Evolutionary conservation across 352 stramenopile genomes (phyloP).

Genomic region (Phytophthora pluvialis): DNA sequence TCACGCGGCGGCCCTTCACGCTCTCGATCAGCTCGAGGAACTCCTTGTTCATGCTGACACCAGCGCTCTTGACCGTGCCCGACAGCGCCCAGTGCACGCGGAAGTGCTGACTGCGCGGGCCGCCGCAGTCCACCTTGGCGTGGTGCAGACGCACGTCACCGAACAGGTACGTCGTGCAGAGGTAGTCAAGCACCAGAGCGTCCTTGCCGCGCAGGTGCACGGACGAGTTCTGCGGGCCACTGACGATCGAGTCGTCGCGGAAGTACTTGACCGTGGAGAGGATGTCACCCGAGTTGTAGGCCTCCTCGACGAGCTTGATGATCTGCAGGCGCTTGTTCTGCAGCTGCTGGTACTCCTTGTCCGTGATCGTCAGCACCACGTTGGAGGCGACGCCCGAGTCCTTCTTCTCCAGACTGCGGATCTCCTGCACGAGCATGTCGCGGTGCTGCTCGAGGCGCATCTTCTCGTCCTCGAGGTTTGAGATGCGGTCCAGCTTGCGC

Average conservation of each 20-base stretch:
- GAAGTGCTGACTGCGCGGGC: conserved; percentile 85
- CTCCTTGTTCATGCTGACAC: conserved; percentile 89
- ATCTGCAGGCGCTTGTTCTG: conserved; percentile 80
- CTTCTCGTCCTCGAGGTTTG: conserved; percentile 88
- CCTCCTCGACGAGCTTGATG: conserved; percentile 81
- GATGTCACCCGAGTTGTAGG: conserved; percentile 85
- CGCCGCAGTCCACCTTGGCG: conserved; percentile 84
- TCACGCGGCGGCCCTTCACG: conserved; percentile 77
- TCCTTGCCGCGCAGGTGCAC: conserved; percentile 84
- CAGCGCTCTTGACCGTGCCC: conserved; percentile 74
- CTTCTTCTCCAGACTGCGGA: conserved; percentile 83
- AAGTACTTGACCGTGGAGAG: conserved; percentile 80
- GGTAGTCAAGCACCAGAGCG: conserved; percentile 85
- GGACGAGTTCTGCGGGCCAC: conserved; percentile 84
- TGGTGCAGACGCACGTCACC: conserved; percentile 77
- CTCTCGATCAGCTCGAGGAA: conserved; percentile 88
- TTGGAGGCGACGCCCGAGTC: conserved; percentile 53
- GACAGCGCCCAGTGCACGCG: conserved; percentile 87
- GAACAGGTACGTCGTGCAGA: conserved; percentile 88
- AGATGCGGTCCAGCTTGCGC: conserved; percentile 88
- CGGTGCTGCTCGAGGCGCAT: conserved; percentile 87
- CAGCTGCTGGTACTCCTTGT: conserved; percentile 81
- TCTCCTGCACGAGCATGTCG: conserved; percentile 88
- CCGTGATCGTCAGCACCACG: conserved; percentile 72
- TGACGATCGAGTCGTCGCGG: conserved; percentile 90